A percentile compares a stretch with the other conserved stretches of the same genome.
Conservation (phyloP, 495 filamentous ascomycete genomes). For the Trichoderma asperelloides region DNA sequence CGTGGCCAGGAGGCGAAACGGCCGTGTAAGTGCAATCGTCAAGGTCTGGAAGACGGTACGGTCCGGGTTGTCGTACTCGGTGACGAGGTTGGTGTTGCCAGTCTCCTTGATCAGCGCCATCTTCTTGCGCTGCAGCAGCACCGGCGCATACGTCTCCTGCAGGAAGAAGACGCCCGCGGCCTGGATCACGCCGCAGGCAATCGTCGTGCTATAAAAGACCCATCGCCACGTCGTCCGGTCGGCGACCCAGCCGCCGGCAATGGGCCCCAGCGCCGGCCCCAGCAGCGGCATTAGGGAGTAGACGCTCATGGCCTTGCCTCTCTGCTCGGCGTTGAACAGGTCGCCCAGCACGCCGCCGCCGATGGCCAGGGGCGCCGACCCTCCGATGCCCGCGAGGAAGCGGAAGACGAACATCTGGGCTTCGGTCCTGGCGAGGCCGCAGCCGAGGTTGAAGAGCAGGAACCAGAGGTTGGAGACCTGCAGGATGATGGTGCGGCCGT, state of each 20-base stretch:
- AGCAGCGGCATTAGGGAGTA: slow-evolving; percentile 57
- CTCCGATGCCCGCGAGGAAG: slow-evolving; percentile 47
- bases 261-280: slow-evolving; percentile 56
- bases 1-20: slow-evolving; percentile 49
- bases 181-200: slow-evolving; percentile 55
- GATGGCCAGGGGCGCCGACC: slow-evolving; percentile 43
- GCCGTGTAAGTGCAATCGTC: slow-evolving; percentile 38
- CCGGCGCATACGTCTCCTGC: slow-evolving; percentile 61
- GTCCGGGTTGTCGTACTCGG: slow-evolving; percentile 47
- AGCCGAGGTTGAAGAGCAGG: slow-evolving; percentile 49
- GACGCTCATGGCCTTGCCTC: slow-evolving; percentile 54
- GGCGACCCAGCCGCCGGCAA: slow-evolving; percentile 58
- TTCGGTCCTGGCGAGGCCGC: slow-evolving; percentile 46
- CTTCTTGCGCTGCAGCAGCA: slow-evolving; percentile 49
- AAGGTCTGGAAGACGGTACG: slow-evolving; percentile 36
- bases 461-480: slow-evolving; percentile 44
- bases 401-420: slow-evolving; percentile 47
- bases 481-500: slow-evolving; percentile 48
- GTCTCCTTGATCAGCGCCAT: slow-evolving; percentile 52
- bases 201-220: slow-evolving; percentile 57
- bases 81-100: slow-evolving; percentile 51
- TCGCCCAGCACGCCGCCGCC: slow-evolving; percentile 56
- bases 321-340: slow-evolving; percentile 52
- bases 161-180: slow-evolving; percentile 56
- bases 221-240: slow-evolving; percentile 63